Conservation (phyloP, 768 basidiomycete species). For the Amanita pseudoporphyria region DNA sequence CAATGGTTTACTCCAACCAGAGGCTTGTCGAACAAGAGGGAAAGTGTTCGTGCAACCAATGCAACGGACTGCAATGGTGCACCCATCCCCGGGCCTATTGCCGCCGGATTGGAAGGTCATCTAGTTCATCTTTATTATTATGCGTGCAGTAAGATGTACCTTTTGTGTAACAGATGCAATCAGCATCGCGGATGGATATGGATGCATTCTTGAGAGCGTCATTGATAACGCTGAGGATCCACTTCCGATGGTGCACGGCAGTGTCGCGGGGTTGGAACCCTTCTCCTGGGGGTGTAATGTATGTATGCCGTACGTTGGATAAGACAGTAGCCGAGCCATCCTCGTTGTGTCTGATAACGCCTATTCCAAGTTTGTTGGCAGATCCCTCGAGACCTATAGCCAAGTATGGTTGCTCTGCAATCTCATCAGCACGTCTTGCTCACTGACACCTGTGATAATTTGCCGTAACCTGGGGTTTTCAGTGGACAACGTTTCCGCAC, state of each 20-base stretch:
- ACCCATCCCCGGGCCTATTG: conserved; percentile 96
- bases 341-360: conserved; percentile 75
- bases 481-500: conserved; percentile 17
- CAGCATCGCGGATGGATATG: conserved; percentile 66
- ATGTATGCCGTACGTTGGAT: conserved; percentile 95
- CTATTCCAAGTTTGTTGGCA: conserved; percentile 95
- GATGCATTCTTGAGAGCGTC: conserved; percentile 63
- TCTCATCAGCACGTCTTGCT: not conserved
- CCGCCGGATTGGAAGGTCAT: not conserved
- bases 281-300: conserved; percentile 96
- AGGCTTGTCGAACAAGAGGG: conserved; percentile 82
- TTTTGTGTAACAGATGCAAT: conserved; percentile 97
- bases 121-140: not conserved
- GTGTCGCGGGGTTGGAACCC: conserved; percentile 96
- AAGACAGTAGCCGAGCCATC: conserved; percentile 70
- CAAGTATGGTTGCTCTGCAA: conserved; percentile 54
- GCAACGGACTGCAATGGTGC: conserved; percentile 94
- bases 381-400: conserved; percentile 98
- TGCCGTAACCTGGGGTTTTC: conserved; percentile 25
- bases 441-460: not conserved
- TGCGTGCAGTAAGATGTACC: conserved; percentile 38
- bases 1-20: conserved; percentile 99
- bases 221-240: conserved; percentile 76
- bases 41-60: conserved; percentile 84
- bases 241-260: conserved; percentile 91